phyloP scores from a whole-genome alignment of 73 alveolate species.

The Blepharisma japonicum region DNA sequence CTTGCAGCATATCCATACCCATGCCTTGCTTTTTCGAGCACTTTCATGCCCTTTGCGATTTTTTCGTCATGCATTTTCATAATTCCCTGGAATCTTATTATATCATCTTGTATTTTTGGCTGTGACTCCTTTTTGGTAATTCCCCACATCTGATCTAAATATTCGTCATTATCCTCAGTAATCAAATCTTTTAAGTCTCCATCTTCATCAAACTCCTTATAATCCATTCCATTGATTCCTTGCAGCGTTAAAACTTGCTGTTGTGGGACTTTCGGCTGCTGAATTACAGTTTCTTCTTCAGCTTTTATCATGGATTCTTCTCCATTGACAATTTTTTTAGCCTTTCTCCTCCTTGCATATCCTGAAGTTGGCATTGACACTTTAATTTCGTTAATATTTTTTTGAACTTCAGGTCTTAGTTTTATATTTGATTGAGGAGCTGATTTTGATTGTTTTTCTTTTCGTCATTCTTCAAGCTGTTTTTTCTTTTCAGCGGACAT shows the following conservation, averaged over 20 bases:
- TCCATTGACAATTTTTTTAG: not conserved
- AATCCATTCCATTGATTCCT: not conserved
- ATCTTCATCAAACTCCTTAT: constrained; percentile 16
- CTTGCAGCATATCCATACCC: too few species aligned
- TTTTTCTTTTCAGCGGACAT: not conserved
- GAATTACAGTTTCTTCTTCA: not conserved
- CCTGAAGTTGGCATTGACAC: not conserved
- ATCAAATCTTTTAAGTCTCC: constrained; percentile 5
- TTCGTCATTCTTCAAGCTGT: constrained; percentile 2
- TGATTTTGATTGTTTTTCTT: not conserved
- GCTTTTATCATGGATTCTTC: not conserved
- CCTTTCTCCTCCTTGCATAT: not conserved
- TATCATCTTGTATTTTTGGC: too few species aligned
- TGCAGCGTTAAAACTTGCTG: not conserved
- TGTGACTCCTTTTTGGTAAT: not conserved
- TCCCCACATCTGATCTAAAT: constrained; percentile 12
- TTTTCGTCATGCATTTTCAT: constrained; percentile 28
- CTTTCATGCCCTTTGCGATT: not conserved
- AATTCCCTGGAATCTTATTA: not conserved
- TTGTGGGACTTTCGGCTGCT: not conserved
- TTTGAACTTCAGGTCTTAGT: not conserved
- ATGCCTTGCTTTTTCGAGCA: too few species aligned
- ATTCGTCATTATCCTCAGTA: constrained; percentile 17
- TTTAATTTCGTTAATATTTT: not conserved
- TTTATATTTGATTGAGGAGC: constrained; percentile 4